Base-by-base conservation (phyloP, 768 basidiomycete genomes). In the Mycena rebaudengoi region DNA sequence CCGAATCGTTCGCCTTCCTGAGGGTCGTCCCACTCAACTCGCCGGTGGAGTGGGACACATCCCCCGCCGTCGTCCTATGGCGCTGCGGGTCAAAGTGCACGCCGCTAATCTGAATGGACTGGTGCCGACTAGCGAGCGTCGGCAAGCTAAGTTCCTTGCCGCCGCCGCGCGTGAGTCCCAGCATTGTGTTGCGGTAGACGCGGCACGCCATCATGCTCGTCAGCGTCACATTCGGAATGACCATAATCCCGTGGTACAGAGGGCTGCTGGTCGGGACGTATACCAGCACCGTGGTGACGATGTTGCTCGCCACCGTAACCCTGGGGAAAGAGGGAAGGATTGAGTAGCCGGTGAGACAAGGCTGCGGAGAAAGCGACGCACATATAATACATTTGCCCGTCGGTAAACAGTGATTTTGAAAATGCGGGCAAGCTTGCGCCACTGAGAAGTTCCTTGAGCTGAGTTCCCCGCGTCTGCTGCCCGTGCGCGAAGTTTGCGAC, bases 321-420 rank as follows among this genome's bases (percentile, higher is more conserved):
- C 66, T 71, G 23, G 2, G 1, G 23, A 14, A n/a, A 30, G 25
- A 21, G 2, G 1, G 23, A 14, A n/a, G 37, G 25, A 7, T 16
- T 30, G 10, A 30, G 14, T 12, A 32, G n/a, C 7, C 16, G 26
- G 33, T 10, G 21, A 35, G 6, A 48, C 16, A 45, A n/a, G 26
- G 28, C 10, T 25, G 35, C 20, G 37, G 46, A 20, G 48, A n/a
- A 4, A 37, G 35, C 32, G 8, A 72, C 76, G 39, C 53, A 79
- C 79, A 75, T 35, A 52, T 75, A 78, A 49, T 77, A 79, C 12
- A 65, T 60, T 51, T 76, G 78, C 1, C 77, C 74, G 12, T 76
- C 77, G 21, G 65, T 67, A 18, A 77, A 53, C 5, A 78, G 40
- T 2, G 69, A 62, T 37, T 61, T 70, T 3, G 73, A 70, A 18